These are phyloP conservation scores for Avena insularis DNA, from an alignment of 176 grass and related monocot genomes.

Conservation along the genomic window DNA sequence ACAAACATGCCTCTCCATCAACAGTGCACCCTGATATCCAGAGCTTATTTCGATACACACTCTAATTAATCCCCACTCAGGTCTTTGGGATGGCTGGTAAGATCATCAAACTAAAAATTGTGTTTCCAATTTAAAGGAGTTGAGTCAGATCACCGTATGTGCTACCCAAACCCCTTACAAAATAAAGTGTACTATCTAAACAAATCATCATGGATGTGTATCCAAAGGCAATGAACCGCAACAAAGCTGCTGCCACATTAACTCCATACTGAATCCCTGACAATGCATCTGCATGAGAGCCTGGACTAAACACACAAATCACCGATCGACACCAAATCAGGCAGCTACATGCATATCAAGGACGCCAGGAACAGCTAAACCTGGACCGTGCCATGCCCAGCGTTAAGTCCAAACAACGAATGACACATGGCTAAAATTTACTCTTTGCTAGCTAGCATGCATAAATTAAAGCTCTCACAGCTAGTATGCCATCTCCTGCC, in stretches of 20 bases:
- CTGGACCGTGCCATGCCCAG: neutral
- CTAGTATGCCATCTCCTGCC: neutral
- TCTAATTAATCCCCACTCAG: neutral
- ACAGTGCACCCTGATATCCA: neutral
- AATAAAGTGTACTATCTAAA: neutral
- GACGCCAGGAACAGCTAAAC: slow-evolving; percentile 18
- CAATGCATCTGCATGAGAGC: neutral
- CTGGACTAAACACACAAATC: slow-evolving; percentile 29
- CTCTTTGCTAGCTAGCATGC: neutral
- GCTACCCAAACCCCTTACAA: neutral
- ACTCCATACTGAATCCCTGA: slow-evolving; percentile 17
- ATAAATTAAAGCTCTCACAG: neutral
- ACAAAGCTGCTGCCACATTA: slow-evolving; percentile 25
- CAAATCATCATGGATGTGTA: neutral
- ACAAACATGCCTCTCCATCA: neutral
- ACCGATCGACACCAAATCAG: slow-evolving; percentile 29
- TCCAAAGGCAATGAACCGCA: neutral
- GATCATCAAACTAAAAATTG: neutral
- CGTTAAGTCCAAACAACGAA: slow-evolving; percentile 41
- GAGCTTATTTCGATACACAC: neutral
- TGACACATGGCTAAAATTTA: slow-evolving; percentile 11
- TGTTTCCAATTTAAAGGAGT: neutral
- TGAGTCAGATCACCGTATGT: neutral
- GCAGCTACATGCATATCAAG: neutral
- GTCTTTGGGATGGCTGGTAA: neutral